phyloP scores from a whole-genome alignment of 768 basidiomycete genomes.

The Pluteus cervinus region DNA sequence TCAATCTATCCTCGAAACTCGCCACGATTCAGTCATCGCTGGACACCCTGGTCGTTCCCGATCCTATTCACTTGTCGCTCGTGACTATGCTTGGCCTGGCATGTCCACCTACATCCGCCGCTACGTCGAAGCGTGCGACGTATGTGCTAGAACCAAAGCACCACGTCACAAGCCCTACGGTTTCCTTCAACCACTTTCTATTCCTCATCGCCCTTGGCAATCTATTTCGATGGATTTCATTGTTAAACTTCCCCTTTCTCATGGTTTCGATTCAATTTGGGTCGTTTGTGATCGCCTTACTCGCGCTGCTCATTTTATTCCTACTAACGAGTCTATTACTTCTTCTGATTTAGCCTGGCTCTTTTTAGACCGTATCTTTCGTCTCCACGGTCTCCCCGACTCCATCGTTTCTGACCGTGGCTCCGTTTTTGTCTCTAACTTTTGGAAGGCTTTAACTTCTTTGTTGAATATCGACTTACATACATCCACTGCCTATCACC shows the following conservation, averaged over 20 bases:
- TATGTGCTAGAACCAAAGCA: constrained; percentile 26
- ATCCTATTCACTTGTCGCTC: constrained; percentile 23
- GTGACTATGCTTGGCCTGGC: constrained; percentile 36
- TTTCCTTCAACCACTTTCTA: constrained; percentile 25
- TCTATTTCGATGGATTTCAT: constrained; percentile 38
- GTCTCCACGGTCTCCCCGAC: constrained; percentile 26
- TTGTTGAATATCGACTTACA: too few relatives aligned
- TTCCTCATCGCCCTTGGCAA: constrained; percentile 29
- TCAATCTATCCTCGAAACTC: constrained; percentile 19
- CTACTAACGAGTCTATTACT: constrained; percentile 19
- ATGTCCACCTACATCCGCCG: constrained; percentile 14
- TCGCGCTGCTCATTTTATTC: constrained; percentile 37
- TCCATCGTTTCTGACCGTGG: constrained; percentile 28
- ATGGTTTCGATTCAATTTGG: constrained; percentile 28
- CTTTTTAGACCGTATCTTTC: constrained; percentile 29
- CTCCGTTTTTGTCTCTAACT: constrained; percentile 24
- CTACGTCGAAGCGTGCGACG: constrained; percentile 28
- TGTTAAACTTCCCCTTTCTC: constrained; percentile 30
- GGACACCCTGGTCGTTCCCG: constrained; percentile 34
- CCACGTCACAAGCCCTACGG: constrained; percentile 30
- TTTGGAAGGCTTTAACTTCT: too few relatives aligned
- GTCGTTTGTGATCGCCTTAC: constrained; percentile 34
- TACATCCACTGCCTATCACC: constrained; percentile 38
- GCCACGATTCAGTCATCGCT: constrained; percentile 29
- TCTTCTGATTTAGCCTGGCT: constrained; percentile 25